Base-by-base conservation (phyloP, 1,139 yeast species). In the Kluyveromyces marxianus region DNA sequence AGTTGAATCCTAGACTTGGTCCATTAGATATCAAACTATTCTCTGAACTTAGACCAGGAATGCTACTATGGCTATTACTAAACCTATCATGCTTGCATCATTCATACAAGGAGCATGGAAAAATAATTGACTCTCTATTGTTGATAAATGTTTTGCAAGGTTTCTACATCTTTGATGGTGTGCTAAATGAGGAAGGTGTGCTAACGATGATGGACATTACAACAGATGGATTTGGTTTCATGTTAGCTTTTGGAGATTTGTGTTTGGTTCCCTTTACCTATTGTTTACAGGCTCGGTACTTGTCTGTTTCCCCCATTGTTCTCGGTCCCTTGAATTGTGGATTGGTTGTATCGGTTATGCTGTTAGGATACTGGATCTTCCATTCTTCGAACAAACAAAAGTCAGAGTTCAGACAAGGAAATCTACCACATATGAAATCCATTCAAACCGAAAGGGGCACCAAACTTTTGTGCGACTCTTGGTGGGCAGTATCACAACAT, bases 401-500 rank as follows among this genome's bases (percentile, higher is more conserved):
- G 68, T 81, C 90, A 24, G 76, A 78, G 34, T 92, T 92, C 70
- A 83, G 86, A 66, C 79, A 77, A 53, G 96, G 95, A 7, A 77
- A 83, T 58, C 72, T 89, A 47, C 66, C 75, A 47, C 74, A 82
- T 47, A 69, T 85, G 61, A 76, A 79, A 56, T 82, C 79, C 50
- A 83, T 92, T 50, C 69, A 76, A 51, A 84, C 97, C 1, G 70
- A 74, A 31, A 79, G 86, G 10, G 96, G 96, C 1, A 83, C 96
- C 35, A 84, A 78, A 59, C 74, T 92, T 53, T 70, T 92, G 45
- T 76, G 81, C 48, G 94, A 88, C 57, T 97, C 97, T 2, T 92
- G 98, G 98, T 92, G 98, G 98, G 86, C 85, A 3, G 66, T 73
- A 36, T 81, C 96, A 4, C 95, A 95, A 56, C 98, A 92, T 64